Percentiles rank a stretch among this genome's conserved stretches.
These are phyloP conservation scores for Aspergillus sclerotioniger DNA, from an alignment of 495 filamentous ascomycete genomes.

Conservation along the genomic window DNA sequence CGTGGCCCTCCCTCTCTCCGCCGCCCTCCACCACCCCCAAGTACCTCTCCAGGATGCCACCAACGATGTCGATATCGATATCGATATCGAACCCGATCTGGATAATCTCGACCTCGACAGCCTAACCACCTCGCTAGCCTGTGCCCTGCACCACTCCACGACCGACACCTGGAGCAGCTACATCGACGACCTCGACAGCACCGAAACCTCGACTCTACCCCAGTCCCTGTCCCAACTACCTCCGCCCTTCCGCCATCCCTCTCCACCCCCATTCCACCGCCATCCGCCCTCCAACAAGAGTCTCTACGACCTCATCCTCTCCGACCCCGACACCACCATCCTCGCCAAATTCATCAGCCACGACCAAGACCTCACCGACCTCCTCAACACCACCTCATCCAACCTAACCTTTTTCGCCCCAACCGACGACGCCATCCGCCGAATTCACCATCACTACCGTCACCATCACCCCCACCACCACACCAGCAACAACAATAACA, in stretches of 20 bases:
- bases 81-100: constrained; percentile 2
- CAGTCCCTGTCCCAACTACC: constrained; percentile 1
- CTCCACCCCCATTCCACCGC: constrained; percentile 12
- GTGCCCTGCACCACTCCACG: background rate
- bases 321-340: constrained; percentile 71
- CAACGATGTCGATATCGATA: background rate
- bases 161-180: background rate
- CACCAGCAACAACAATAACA: background rate
- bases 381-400: constrained; percentile 64
- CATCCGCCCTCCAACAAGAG: constrained; percentile 57
- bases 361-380: constrained; percentile 63
- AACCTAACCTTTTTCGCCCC: constrained; percentile 84
- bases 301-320: constrained; percentile 71
- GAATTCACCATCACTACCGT: constrained; percentile 45
- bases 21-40: constrained; percentile 7
- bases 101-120: background rate
- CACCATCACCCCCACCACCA: constrained; percentile 5
- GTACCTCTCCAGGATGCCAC: background rate
- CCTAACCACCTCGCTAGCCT: background rate
- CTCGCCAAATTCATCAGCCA: constrained; percentile 71
- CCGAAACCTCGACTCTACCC: background rate
- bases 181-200: constrained; percentile 6
- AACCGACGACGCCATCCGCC: constrained; percentile 69
- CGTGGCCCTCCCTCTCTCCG: constrained; percentile 4
- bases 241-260: background rate